Conservation (phyloP, 2,329 filamentous ascomycete genomes). For the Cylindrodendrum hubeiense region DNA sequence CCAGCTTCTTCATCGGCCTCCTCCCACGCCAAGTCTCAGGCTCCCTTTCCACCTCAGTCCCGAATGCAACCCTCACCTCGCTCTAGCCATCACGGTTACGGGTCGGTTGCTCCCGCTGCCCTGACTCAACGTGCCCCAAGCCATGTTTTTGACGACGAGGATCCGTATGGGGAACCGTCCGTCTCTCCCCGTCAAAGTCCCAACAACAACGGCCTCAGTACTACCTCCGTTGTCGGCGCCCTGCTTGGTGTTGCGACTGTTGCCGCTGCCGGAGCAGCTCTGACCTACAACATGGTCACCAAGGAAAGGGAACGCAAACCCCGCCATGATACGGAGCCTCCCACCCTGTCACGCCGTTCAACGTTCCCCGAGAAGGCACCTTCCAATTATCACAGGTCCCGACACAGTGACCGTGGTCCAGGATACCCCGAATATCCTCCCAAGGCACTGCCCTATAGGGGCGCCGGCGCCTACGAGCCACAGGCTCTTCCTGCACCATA, state of each 20-base stretch:
- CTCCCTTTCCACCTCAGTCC: slow-evolving; percentile 33
- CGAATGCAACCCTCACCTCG: slow-evolving; percentile 27
- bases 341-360: slow-evolving; percentile 56
- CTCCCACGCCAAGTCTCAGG: slow-evolving; percentile 33
- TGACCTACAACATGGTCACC: slow-evolving; percentile 76
- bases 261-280: slow-evolving; percentile 67
- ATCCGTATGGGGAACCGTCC: slow-evolving; percentile 30
- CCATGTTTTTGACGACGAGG: slow-evolving; percentile 32
- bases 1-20: slow-evolving; percentile 39
- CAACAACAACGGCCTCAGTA: slow-evolving; percentile 59
- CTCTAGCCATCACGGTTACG: slow-evolving; percentile 33
- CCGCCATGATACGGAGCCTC: slow-evolving; percentile 56
- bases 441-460: slow-evolving; percentile 38
- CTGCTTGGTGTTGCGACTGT: slow-evolving; percentile 83
- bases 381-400: slow-evolving; percentile 39
- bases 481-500: slow-evolving; percentile 33
- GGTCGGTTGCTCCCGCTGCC: slow-evolving; percentile 37
- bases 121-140: slow-evolving; percentile 40
- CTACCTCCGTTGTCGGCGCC: slow-evolving; percentile 78
- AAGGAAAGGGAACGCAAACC: slow-evolving; percentile 58
- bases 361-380: slow-evolving; percentile 60
- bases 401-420: slow-evolving; percentile 34
- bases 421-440: slow-evolving; percentile 36
- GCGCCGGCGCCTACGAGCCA: slow-evolving; percentile 34
- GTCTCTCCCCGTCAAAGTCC: slow-evolving; percentile 51